phyloP scores from a whole-genome alignment of 257 asterid genomes.

The Solanum appendiculatum region DNA sequence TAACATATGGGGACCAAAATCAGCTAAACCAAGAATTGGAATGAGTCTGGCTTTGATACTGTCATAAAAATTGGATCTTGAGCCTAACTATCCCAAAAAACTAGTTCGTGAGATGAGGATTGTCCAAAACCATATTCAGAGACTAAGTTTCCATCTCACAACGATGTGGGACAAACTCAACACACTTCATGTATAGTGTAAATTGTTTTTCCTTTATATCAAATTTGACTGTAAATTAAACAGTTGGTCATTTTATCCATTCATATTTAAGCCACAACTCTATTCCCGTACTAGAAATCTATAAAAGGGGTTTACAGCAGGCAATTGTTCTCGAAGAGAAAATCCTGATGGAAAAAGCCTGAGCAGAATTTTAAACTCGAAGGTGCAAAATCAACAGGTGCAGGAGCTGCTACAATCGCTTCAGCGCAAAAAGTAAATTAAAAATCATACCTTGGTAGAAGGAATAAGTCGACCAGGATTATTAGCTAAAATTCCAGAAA shows the following conservation, averaged over 20 bases:
- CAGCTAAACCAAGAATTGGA: background rate
- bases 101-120: background rate
- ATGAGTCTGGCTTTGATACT: background rate
- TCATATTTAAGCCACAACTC: background rate
- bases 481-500: conserved; percentile 15
- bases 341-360: background rate
- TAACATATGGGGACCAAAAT: background rate
- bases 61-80: background rate
- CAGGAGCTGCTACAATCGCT: background rate
- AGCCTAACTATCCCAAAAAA: background rate
- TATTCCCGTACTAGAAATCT: background rate
- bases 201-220: background rate
- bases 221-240: background rate
- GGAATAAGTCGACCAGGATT: conserved; percentile 28
- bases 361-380: background rate
- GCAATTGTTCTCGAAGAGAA: background rate
- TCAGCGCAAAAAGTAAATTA: background rate
- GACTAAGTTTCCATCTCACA: background rate
- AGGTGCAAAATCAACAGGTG: background rate
- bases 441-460: conserved; percentile 6
- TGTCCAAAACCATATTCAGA: background rate
- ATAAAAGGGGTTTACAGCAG: background rate
- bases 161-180: background rate
- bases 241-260: too few species aligned
- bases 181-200: background rate